phyloP scores from a whole-genome alignment of 257 asterid species.

The Ilex asprella region DNA sequence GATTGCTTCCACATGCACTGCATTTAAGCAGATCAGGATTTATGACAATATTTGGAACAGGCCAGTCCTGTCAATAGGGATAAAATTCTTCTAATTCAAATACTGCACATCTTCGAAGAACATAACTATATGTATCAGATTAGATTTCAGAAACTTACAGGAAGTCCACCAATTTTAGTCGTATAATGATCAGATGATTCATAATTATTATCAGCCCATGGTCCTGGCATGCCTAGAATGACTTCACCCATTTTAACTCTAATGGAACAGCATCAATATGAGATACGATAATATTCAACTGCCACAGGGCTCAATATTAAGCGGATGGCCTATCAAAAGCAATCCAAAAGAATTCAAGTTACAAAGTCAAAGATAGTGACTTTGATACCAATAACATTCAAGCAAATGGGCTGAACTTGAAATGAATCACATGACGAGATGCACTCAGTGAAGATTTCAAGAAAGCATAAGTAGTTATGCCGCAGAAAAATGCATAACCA shows the following conservation, averaged over 20 bases:
- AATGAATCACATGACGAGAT: too few relatives aligned
- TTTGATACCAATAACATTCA: too few relatives aligned
- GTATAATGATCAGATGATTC: slow-evolving; percentile 88
- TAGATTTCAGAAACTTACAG: slow-evolving; percentile 43
- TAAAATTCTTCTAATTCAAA: background rate
- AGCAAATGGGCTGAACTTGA: too few relatives aligned
- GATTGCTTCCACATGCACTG: slow-evolving; percentile 43
- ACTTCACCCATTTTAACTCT: slow-evolving; percentile 44
- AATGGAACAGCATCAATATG: background rate
- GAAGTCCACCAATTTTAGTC: slow-evolving; percentile 81
- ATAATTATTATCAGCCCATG: slow-evolving; percentile 70
- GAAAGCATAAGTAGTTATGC: too few relatives aligned
- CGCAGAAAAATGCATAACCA: too few relatives aligned
- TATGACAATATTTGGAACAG: slow-evolving; percentile 32
- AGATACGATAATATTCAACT: background rate
- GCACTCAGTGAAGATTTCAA: too few relatives aligned
- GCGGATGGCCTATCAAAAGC: too few relatives aligned
- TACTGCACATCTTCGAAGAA: background rate
- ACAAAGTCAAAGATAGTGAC: too few relatives aligned
- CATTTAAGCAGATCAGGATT: slow-evolving; percentile 50
- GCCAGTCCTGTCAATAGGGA: slow-evolving; percentile 60
- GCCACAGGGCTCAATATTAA: too few relatives aligned
- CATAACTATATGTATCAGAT: background rate
- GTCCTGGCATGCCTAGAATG: slow-evolving; percentile 80
- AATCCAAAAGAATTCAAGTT: too few relatives aligned